These are phyloP conservation scores for Neurospora sp. DNA, from an alignment of 495 filamentous ascomycete genomes.

Conservation along the genomic window DNA sequence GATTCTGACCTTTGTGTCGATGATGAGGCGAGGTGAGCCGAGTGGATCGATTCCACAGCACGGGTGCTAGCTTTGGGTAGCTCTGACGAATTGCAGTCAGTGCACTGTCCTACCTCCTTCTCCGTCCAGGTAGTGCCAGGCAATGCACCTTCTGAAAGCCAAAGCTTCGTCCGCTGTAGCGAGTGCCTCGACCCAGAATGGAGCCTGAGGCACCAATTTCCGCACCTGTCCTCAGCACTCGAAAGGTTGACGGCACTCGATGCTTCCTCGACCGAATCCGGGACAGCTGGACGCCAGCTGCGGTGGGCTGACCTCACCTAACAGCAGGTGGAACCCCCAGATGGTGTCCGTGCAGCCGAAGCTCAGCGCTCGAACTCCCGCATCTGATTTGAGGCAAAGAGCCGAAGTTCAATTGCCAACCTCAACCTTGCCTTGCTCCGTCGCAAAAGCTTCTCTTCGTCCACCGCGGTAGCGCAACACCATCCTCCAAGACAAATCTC, in stretches of 20 bases:
- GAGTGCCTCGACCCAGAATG: not conserved
- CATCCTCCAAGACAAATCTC: conserved; percentile 16
- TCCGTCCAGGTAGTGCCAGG: not conserved
- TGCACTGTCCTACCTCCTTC: not conserved
- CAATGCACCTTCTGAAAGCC: not conserved
- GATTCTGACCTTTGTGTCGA: not conserved
- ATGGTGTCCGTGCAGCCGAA: not conserved
- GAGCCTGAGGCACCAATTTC: not conserved
- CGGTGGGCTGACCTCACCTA: not conserved
- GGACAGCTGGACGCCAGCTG: not conserved
- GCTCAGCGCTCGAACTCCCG: conserved; percentile 5
- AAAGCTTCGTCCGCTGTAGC: not conserved
- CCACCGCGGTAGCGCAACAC: conserved; percentile 1
- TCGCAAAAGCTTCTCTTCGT: not conserved
- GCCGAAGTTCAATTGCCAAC: not conserved
- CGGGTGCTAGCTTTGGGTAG: not conserved
- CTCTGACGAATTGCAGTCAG: not conserved
- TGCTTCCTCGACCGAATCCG: not conserved
- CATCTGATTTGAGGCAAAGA: not conserved
- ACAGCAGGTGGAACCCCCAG: not conserved
- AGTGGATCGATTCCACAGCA: not conserved
- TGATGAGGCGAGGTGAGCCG: conserved; percentile 9
- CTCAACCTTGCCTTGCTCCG: not conserved
- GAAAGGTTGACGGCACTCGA: not conserved
- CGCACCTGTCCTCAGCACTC: not conserved